These are phyloP conservation scores for Sergeia podlipaevii DNA, from an alignment of 208 protist genomes.

Conservation along the genomic window DNA sequence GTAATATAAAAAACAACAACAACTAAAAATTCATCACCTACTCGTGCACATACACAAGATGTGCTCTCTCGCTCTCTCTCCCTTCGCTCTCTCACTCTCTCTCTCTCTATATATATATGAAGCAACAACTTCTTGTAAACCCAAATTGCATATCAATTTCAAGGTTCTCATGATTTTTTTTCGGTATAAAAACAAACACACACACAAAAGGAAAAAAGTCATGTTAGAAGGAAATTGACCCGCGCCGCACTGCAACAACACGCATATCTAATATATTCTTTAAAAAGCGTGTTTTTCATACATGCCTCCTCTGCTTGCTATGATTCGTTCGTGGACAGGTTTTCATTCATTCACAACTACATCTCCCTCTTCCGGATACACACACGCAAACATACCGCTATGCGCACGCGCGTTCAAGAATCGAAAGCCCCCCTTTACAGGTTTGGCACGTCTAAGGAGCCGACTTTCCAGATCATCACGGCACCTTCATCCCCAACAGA, in stretches of 20 bases:
- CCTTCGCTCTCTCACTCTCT: background rate
- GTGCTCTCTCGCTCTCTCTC: constrained; percentile 2
- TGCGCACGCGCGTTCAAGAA: too few species aligned
- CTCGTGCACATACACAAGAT: too few species aligned
- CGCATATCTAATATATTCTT: background rate
- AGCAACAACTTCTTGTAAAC: too few species aligned
- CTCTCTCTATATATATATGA: constrained; percentile 5
- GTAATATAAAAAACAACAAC: too few species aligned
- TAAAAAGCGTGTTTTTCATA: too few species aligned
- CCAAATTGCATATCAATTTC: background rate
- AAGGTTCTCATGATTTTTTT: constrained; percentile 14
- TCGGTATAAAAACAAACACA: constrained; percentile 4
- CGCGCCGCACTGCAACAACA: background rate
- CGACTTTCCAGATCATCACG: constrained; percentile 92
- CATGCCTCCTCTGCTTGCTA: too few species aligned
- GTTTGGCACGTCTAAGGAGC: constrained; percentile 34
- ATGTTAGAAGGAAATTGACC: background rate
- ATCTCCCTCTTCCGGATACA: background rate
- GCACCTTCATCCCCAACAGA: constrained; percentile 93
- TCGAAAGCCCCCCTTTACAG: too few species aligned
- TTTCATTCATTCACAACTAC: too few species aligned
- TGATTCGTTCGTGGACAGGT: too few species aligned
- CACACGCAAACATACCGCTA: background rate
- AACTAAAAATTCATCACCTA: too few species aligned
- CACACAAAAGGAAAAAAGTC: constrained; percentile 1